These are phyloP conservation scores for Hanseniaspora thailandica DNA, from an alignment of 805 yeast species.

Conservation along the genomic window DNA sequence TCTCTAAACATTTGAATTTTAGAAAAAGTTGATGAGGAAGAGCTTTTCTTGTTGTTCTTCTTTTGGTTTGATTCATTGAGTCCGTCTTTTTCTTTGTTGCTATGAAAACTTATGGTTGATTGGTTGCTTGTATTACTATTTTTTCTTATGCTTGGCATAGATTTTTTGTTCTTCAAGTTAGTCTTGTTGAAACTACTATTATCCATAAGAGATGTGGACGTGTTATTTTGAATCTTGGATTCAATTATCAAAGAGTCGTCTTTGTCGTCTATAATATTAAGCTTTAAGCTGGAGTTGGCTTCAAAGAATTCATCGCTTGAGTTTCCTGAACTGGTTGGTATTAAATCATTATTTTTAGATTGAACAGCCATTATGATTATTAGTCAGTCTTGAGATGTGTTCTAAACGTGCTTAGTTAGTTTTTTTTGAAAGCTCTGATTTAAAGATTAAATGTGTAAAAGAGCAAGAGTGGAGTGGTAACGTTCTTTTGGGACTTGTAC, in stretches of 20 bases:
- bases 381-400: no score
- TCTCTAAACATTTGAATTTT: slow-evolving; percentile 14
- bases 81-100: neutral
- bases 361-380: slow-evolving; percentile 22
- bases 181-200: neutral
- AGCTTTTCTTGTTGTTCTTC: neutral
- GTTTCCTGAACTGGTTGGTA: slow-evolving; percentile 18
- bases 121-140: slow-evolving; percentile 9
- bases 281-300: slow-evolving; percentile 9
- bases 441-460: no score
- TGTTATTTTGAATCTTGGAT: neutral
- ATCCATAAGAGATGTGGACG: neutral
- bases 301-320: slow-evolving; percentile 13
- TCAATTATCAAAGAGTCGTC: neutral
- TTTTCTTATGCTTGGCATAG: neutral
- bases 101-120: slow-evolving; percentile 3
- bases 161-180: neutral
- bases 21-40: slow-evolving; percentile 8
- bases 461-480: no score
- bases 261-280: neutral
- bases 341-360: slow-evolving; percentile 16
- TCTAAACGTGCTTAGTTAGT: no score
- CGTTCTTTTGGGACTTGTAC: no score
- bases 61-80: neutral
- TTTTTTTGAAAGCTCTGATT: no score